Evolutionary conservation across 164 flowering plant genomes (phyloP), one percentile per base, ranked within the genome.

Genomic region (Saururus chinensis): DNA sequence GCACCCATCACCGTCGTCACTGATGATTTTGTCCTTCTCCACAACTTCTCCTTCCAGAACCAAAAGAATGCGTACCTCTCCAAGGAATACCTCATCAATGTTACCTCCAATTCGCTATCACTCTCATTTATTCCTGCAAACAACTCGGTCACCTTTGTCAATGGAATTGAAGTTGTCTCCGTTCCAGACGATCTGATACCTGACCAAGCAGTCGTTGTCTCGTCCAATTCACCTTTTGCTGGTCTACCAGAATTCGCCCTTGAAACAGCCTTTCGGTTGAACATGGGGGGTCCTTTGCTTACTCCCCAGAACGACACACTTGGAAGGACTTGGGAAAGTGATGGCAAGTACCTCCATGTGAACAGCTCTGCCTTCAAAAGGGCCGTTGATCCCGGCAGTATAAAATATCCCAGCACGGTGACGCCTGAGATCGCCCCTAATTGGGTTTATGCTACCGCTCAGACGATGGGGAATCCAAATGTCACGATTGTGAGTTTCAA

Each of bases 361-460:
- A 73, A 68, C 25, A 56, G 64, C 66, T 70, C 75, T 4, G 76
- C 74, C 1, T 64, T 51, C 53, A 70, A 54, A 61, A 65, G 51
- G 0, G 61, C 71, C 0, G 71, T 73, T 22, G 21, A 49, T 51
- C 68, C 78, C 19, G 19, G 48, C 7, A 62, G 21, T 4, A 57
- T 77, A 35, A 80, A 62, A 30, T 86, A 86, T 64, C 70, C 63
- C 10, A 40, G 45, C 6, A 37, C 68, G 20, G 68, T 82, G 61
- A 72, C 87, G 4, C 70, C 78, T 17, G 96, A 88, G 66, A 84
- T 63, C 0, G 97, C 98, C 7, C 98, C 98, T 0, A 81, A 85
- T 74, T 74, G 56, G 78, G 96, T 93, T 51, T 93, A 93, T 72
- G 87, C 89, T 30, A 86, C 97, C 23, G 90, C 92, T 19, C 86